Evolutionary conservation across 805 yeast species (phyloP).

Genomic region (Cephaloascus albidus): DNA sequence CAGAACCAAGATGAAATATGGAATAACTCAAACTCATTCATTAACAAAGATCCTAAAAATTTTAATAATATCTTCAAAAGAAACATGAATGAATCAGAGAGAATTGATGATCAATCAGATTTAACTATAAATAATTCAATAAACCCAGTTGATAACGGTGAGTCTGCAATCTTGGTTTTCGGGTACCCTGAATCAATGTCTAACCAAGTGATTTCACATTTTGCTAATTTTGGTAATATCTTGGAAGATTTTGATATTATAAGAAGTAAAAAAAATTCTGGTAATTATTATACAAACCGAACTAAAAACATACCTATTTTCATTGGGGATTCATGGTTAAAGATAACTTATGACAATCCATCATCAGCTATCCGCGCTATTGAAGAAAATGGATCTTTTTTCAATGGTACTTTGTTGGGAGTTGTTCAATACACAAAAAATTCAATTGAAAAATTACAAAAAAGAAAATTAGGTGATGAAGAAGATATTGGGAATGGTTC

Average conservation of each 20-base stretch:
- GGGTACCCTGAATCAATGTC: slow-evolving; percentile 82
- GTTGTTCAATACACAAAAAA: slow-evolving; percentile 60
- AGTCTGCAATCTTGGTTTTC: slow-evolving; percentile 70
- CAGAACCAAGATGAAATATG: slow-evolving; percentile 23
- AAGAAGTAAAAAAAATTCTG: background rate
- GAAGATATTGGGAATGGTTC: slow-evolving; percentile 40
- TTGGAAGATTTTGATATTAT: slow-evolving; percentile 58
- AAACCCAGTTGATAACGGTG: slow-evolving; percentile 23
- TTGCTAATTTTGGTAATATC: slow-evolving; percentile 71
- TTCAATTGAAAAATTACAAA: slow-evolving; percentile 50
- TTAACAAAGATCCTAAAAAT: slow-evolving; percentile 34
- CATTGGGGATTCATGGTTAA: slow-evolving; percentile 88
- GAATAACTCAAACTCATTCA: slow-evolving; percentile 22
- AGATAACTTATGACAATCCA: slow-evolving; percentile 70
- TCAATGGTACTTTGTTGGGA: slow-evolving; percentile 58
- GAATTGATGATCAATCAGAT: slow-evolving; percentile 2
- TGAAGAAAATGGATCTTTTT: slow-evolving; percentile 68
- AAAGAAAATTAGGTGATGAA: slow-evolving; percentile 26
- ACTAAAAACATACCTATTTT: slow-evolving; percentile 50
- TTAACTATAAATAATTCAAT: slow-evolving; percentile 4
- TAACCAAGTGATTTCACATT: slow-evolving; percentile 57
- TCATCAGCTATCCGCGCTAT: slow-evolving; percentile 76
- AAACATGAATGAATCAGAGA: slow-evolving; percentile 10
- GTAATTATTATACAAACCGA: background rate
- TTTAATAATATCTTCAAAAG: slow-evolving; percentile 37